Percentiles rank a stretch among this genome's conserved stretches.
Conservation (phyloP, 176 grass and related monocot species). For the Phoenix dactylifera region DNA sequence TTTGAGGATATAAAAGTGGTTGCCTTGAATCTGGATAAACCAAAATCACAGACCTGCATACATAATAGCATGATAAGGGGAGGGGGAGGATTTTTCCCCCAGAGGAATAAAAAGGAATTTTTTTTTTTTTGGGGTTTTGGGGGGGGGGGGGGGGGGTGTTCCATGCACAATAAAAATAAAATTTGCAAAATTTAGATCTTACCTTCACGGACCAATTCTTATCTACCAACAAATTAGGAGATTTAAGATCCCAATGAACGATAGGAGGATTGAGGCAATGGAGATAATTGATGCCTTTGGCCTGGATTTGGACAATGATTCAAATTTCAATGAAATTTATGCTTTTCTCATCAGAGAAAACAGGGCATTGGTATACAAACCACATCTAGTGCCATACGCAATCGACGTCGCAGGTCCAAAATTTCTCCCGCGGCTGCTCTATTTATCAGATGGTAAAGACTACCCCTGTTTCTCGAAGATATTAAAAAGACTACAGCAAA, state of each 20-base stretch:
- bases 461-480: constrained; percentile 46
- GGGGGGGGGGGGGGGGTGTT: background rate
- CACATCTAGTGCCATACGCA: constrained; percentile 89
- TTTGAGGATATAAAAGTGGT: constrained; percentile 90
- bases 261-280: constrained; percentile 94
- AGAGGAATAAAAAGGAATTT: constrained; percentile 1
- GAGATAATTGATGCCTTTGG: constrained; percentile 94
- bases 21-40: constrained; percentile 96
- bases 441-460: constrained; percentile 70
- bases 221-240: constrained; percentile 92
- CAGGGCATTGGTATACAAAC: constrained; percentile 27
- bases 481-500: background rate
- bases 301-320: constrained; percentile 34
- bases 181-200: constrained; percentile 15
- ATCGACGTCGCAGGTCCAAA: constrained; percentile 56
- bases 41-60: constrained; percentile 87
- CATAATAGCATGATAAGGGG: constrained; percentile 9
- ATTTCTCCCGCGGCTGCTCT: constrained; percentile 61
- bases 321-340: background rate
- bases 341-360: background rate
- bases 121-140: too few species aligned
- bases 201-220: constrained; percentile 98
- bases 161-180: background rate
- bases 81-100: background rate
- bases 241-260: constrained; percentile 95